Evolutionary conservation across 768 basidiomycete genomes (phyloP), one percentile per base, ranked within the genome.

Genomic region (Ramaria sp.): DNA sequence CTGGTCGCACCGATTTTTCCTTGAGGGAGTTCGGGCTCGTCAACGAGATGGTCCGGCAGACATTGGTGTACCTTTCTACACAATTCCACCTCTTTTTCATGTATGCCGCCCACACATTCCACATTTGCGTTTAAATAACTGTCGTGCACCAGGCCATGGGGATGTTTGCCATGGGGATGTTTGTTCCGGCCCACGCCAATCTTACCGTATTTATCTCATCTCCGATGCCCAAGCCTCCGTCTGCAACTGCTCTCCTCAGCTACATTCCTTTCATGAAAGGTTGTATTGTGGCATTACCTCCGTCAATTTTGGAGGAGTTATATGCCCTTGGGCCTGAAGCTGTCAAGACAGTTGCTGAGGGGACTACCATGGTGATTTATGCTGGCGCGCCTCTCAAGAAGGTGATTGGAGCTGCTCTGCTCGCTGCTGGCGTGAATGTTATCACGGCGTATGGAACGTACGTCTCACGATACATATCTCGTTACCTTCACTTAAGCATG

Each of bases 311-410:
- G 17, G 54, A 55, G 43, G 54, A 55, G 17, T 22, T 55, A n/a
- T 27, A 31, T 17, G 42, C 6, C 34, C 19, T 49, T 24, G 43
- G 54, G 13, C 19, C 41, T 3, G 54, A 55, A 17, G 30, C 43
- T 3, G 47, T 55, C 13, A 15, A 27, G 19, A 27, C 41, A 15
- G 41, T 55, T 27, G 54, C 43, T n/a, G 54, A 48, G 24, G 55
- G 50, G 31, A 51, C 41, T 20, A 12, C 48, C 3, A 48, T 34
- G 3, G 61, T 64, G 9, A 57, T 60, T 43, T 63, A 22, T 39
- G 60, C 57, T 22, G 63, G 63, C 31, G 66, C 61, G 1, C 57
- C 58, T 20, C 43, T 62, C 34, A 56, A 57, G 17, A 48, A 53
- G 17, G 48, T 53, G n/a, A 60, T 59, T 6, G 64, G 45, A 41